phyloP scores from a whole-genome alignment of 23 red algal species.

The Pyropia yezoensis region DNA sequence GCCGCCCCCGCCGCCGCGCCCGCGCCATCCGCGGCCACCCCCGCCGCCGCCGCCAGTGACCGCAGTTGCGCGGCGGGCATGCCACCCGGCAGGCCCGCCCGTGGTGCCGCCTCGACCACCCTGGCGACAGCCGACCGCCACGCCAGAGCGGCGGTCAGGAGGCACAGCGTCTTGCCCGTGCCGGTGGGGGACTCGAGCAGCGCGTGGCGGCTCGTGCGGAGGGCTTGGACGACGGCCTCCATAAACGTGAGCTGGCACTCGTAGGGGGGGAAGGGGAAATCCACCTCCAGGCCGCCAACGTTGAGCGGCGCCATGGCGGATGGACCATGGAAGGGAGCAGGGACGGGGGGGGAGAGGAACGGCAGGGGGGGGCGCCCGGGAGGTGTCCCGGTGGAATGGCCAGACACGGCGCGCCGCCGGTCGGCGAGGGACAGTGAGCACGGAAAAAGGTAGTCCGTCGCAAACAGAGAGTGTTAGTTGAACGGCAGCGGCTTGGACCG shows the following conservation, averaged over 20 bases:
- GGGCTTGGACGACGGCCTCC: constrained; percentile 68
- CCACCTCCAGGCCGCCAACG: constrained; percentile 45
- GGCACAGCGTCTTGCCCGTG: constrained; percentile 91
- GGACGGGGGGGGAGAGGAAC: neutral
- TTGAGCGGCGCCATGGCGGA: constrained; percentile 29
- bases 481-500: no score
- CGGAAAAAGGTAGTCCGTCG: no score
- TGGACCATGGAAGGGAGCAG: neutral
- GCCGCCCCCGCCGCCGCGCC: neutral
- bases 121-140: constrained; percentile 62
- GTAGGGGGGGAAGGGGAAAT: constrained; percentile 94
- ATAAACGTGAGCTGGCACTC: constrained; percentile 79
- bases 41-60: neutral
- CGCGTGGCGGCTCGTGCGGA: constrained; percentile 63
- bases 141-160: constrained; percentile 78
- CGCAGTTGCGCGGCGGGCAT: no score
- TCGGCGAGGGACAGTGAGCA: no score
- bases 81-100: no score
- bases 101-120: constrained; percentile 4
- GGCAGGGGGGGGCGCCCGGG: neutral
- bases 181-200: constrained; percentile 96
- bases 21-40: neutral
- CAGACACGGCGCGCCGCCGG: no score
- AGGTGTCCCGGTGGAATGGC: no score
- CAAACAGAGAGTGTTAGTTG: no score